Conservation (phyloP, 2,329 filamentous ascomycete genomes). For the Colletotrichum gigasporum region DNA sequence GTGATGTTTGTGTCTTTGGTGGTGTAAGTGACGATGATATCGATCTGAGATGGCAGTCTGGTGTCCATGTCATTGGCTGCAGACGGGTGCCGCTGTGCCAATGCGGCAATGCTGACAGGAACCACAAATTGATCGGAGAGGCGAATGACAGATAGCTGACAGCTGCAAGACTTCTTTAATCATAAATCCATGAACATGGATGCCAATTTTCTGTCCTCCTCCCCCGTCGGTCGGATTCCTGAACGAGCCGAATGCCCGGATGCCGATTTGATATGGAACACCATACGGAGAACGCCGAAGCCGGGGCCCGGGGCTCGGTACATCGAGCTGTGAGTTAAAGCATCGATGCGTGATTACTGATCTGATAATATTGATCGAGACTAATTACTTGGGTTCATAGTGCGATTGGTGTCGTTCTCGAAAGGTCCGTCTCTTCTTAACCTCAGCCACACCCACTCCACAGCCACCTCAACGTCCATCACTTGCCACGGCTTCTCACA, state of each 20-base stretch:
- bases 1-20: background rate
- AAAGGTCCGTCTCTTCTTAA: background rate
- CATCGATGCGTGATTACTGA: background rate
- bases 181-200: no score
- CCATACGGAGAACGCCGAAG: background rate
- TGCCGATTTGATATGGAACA: background rate
- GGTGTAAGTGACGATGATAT: background rate
- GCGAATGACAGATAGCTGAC: no score
- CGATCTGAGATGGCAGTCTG: no score
- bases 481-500: background rate
- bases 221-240: background rate
- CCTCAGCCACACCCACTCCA: background rate
- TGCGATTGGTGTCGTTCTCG: conserved; percentile 5
- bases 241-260: background rate
- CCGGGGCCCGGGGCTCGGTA: background rate
- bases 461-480: background rate
- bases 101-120: background rate
- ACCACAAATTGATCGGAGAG: background rate
- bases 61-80: no score
- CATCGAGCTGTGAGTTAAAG: background rate
- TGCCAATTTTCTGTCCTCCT: background rate
- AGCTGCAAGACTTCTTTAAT: background rate
- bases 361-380: background rate
- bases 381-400: background rate
- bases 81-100: background rate